Percentiles rank a stretch among this genome's conserved stretches.
phyloP scores from a whole-genome alignment of 2,329 filamentous ascomycete genomes.

The Pseudogymnoascus destructans region DNA sequence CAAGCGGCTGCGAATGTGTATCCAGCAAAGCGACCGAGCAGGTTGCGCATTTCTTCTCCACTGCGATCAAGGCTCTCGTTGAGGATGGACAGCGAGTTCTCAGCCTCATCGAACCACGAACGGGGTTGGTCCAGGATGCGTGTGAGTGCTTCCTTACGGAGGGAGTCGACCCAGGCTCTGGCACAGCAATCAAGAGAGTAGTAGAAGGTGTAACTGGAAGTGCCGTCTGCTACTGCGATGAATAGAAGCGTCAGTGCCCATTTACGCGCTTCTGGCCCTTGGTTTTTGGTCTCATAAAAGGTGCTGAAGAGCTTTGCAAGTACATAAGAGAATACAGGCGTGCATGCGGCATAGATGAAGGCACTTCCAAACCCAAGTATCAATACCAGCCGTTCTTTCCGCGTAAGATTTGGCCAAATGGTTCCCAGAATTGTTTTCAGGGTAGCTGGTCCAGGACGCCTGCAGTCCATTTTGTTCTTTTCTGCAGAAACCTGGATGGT shows the following conservation, averaged over 20 bases:
- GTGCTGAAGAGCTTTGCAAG: constrained; percentile 60
- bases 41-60: constrained; percentile 74
- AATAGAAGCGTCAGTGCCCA: constrained; percentile 61
- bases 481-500: not conserved
- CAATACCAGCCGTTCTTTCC: constrained; percentile 39
- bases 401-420: constrained; percentile 53
- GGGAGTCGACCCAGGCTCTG: constrained; percentile 55
- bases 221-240: constrained; percentile 53
- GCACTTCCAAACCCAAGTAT: constrained; percentile 48
- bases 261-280: constrained; percentile 20
- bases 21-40: constrained; percentile 66
- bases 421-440: constrained; percentile 50
- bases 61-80: constrained; percentile 65
- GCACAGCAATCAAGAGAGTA: constrained; percentile 55
- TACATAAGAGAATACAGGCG: constrained; percentile 63
- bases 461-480: not conserved
- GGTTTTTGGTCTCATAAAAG: constrained; percentile 42
- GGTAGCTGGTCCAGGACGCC: constrained; percentile 16
- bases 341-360: constrained; percentile 50
- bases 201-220: constrained; percentile 51
- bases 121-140: constrained; percentile 63
- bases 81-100: constrained; percentile 50
- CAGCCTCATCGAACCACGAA: constrained; percentile 61
- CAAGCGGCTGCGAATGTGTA: constrained; percentile 51
- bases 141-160: constrained; percentile 55